These are phyloP conservation scores for Aspergillus quadricinctus DNA, from an alignment of 2,329 filamentous ascomycete genomes.

Conservation along the genomic window DNA sequence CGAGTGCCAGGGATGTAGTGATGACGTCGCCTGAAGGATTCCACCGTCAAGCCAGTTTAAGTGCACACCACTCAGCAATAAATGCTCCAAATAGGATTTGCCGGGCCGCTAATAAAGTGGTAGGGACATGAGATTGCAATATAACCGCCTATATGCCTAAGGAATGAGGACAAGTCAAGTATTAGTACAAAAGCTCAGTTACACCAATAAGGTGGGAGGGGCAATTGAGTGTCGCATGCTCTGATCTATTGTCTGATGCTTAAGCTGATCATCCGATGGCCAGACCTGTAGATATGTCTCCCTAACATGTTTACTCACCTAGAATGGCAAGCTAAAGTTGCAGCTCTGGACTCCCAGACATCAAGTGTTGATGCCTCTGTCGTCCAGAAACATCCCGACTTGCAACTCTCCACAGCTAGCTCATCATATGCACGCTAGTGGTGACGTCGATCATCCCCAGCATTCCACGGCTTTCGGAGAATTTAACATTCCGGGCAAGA, in stretches of 20 bases:
- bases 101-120: not conserved
- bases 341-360: not conserved
- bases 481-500: not conserved
- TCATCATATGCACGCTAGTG: not conserved
- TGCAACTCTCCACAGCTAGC: not conserved
- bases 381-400: not conserved
- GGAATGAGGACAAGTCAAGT: not conserved
- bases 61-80: not conserved
- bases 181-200: not conserved
- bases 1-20: constrained; percentile 18
- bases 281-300: not conserved
- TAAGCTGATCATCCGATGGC: constrained; percentile 4
- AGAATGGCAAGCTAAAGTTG: not conserved
- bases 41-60: not conserved
- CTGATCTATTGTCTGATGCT: not conserved
- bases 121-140: not conserved
- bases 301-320: not conserved
- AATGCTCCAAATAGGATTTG: not conserved
- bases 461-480: constrained; percentile 4
- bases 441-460: constrained; percentile 2
- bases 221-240: not conserved
- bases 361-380: not conserved
- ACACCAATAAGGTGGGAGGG: not conserved
- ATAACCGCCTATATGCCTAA: not conserved
- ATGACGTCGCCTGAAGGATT: constrained; percentile 28